These are phyloP conservation scores for Ophiosphaerella herpotricha DNA, from an alignment of 2,329 filamentous ascomycete species.

Conservation along the genomic window DNA sequence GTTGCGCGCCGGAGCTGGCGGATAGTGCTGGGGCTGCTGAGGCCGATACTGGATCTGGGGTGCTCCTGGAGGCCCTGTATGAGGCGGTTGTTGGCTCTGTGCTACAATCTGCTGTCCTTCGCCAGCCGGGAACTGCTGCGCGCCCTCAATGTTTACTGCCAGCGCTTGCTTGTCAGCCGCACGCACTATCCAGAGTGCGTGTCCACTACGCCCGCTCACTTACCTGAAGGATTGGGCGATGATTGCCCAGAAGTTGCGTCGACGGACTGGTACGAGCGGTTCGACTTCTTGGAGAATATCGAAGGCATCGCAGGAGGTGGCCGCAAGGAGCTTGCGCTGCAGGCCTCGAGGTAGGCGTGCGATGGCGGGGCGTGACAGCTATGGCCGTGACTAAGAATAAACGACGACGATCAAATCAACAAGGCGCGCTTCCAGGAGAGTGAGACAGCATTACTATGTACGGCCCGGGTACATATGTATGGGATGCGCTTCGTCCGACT, in stretches of 20 bases:
- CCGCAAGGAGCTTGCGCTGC: conserved; percentile 24
- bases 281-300: conserved; percentile 43
- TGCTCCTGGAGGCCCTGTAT: conserved; percentile 16
- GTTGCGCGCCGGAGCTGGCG: conserved; percentile 27
- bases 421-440: conserved; percentile 22
- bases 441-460: conserved; percentile 15
- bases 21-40: conserved; percentile 8
- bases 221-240: conserved; percentile 42
- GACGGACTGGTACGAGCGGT: conserved; percentile 45
- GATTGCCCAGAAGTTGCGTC: conserved; percentile 41
- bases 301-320: conserved; percentile 43
- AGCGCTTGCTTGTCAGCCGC: conserved; percentile 42
- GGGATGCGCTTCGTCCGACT: conserved; percentile 15
- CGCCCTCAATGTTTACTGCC: conserved; percentile 40
- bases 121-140: conserved; percentile 30
- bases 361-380: conserved; percentile 19
- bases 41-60: conserved; percentile 12
- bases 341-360: conserved; percentile 19
- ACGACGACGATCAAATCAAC: conserved; percentile 21
- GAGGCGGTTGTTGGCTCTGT: conserved; percentile 22
- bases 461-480: too few relatives aligned
- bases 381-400: conserved; percentile 43
- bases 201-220: conserved; percentile 21
- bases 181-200: conserved; percentile 26
- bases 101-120: conserved; percentile 27